Percentiles rank a stretch among this genome's conserved stretches.
These are phyloP conservation scores for Solanum aculeatissimum DNA, from an alignment of 305 asterid species.

Conservation along the genomic window DNA sequence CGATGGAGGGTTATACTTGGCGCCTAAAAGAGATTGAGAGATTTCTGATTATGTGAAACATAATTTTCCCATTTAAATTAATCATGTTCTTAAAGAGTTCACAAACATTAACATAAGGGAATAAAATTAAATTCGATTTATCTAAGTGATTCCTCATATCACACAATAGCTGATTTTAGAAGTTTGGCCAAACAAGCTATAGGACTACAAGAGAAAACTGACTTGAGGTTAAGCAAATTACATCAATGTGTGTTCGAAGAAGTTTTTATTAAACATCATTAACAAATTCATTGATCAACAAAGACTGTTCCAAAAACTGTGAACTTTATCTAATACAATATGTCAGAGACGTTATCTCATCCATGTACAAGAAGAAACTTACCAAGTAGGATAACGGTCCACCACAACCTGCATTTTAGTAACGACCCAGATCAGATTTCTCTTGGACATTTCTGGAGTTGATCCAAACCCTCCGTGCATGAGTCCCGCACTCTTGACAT, in stretches of 20 bases:
- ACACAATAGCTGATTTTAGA: background rate
- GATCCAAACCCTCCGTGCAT: constrained; percentile 95
- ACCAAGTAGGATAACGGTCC: constrained; percentile 96
- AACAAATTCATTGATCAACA: background rate
- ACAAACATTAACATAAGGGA: background rate
- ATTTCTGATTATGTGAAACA: background rate
- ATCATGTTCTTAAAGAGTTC: background rate
- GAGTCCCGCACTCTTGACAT: constrained; percentile 73
- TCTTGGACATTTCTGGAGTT: constrained; percentile 91
- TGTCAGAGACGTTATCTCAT: background rate
- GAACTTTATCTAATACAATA: background rate
- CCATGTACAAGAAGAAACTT: constrained; percentile 11
- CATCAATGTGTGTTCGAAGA: background rate
- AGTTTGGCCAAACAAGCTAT: background rate
- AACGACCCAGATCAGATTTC: constrained; percentile 89
- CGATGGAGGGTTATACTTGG: background rate
- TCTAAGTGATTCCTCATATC: background rate
- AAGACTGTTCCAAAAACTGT: background rate
- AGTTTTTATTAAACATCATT: background rate
- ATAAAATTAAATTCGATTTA: background rate
- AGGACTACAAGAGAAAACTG: background rate
- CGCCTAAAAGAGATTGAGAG: background rate
- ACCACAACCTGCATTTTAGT: constrained; percentile 86
- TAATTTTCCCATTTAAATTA: background rate
- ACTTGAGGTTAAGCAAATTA: background rate